Base-by-base conservation (phyloP, 306 rosid genomes). In the Crotalaria pallida region DNA sequence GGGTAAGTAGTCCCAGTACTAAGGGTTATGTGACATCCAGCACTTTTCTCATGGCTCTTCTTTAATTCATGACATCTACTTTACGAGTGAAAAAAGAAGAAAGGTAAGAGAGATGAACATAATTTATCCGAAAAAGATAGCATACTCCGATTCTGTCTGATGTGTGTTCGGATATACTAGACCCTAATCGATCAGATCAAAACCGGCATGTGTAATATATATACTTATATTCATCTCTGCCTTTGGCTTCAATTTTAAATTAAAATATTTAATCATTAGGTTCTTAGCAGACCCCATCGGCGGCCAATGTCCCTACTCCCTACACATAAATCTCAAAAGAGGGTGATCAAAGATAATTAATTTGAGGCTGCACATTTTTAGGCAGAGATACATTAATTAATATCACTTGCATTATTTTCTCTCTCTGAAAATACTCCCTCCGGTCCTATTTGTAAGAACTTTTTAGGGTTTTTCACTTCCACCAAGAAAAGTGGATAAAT, bases 41-140 rank as follows among this genome's bases (percentile, higher is more conserved):
- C n/a, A n/a, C n/a, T n/a, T n/a, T n/a, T n/a, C n/a, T n/a, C n/a
- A n/a, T n/a, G n/a, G n/a, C n/a, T n/a, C n/a, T 38, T 62, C 74
- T 66, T 49, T 71, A 58, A 49, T 50, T 71, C 61, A 65, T n/a
- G 40, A 56, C 55, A 51, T 74, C 66, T 56, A 63, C 87, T 82
- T 82, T 75, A 76, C 40, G 17, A 70, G 40, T 13, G 27, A 29
- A 16, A 16, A 15, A 55, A 11, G n/a, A n/a, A n/a, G n/a, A 5
- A 2, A 3, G 7, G 23, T 27, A 40, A 4, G 7, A 24, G 72
- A 78, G 81, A 81, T 83, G 47, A 79, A 29, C 78, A 73, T 79
- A 67, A 87, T 77, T 79, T 40, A n/a, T n/a, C n/a, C n/a, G n/a
- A 51, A 81, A 67, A 56, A 68, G 58, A 76, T 79, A 55, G 76